Evolutionary conservation across 2,329 filamentous ascomycete genomes (phyloP).

Genomic region (Elsinoe australis): DNA sequence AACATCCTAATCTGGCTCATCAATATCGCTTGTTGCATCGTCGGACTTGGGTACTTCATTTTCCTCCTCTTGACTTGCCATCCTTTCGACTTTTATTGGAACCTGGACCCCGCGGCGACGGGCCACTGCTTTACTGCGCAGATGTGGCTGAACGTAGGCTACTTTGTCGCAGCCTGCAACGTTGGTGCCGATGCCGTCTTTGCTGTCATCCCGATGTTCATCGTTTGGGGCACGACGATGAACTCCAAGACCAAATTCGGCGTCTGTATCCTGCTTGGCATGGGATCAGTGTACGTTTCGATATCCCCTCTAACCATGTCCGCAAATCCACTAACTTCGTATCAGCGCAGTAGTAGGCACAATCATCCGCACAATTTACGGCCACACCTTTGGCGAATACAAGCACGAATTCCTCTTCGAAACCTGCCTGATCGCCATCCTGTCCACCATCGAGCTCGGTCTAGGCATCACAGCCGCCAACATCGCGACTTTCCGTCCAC

Average conservation of each 20-base stretch:
- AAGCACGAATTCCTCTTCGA: slow-evolving; percentile 37
- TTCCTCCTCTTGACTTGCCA: slow-evolving; percentile 47
- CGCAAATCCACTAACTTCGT: slow-evolving; percentile 3
- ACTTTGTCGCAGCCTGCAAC: slow-evolving; percentile 30
- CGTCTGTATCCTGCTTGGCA: slow-evolving; percentile 33
- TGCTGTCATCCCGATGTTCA: slow-evolving; percentile 35
- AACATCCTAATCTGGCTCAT: slow-evolving; percentile 40
- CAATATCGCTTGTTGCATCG: slow-evolving; percentile 38
- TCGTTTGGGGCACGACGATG: slow-evolving; percentile 37
- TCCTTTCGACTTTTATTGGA: slow-evolving; percentile 47
- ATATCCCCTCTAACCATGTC: slow-evolving; percentile 26
- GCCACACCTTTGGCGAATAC: slow-evolving; percentile 31
- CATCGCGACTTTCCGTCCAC: slow-evolving; percentile 43
- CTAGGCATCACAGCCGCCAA: slow-evolving; percentile 37
- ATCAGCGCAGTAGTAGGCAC: slow-evolving; percentile 44
- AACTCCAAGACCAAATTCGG: slow-evolving; percentile 33
- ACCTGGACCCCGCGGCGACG: slow-evolving; percentile 32
- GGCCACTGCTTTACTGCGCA: slow-evolving; percentile 39
- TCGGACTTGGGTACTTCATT: slow-evolving; percentile 45
- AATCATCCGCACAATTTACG: slow-evolving; percentile 40
- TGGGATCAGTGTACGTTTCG: slow-evolving; percentile 30
- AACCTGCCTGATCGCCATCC: slow-evolving; percentile 35
- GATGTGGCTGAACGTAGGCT: slow-evolving; percentile 40
- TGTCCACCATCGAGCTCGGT: slow-evolving; percentile 30
- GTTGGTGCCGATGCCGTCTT: slow-evolving; percentile 37